Percentiles rank a stretch among this genome's conserved stretches.
Evolutionary conservation across 2,329 filamentous ascomycete species (phyloP).

Genomic region (Cladosporium sp.): DNA sequence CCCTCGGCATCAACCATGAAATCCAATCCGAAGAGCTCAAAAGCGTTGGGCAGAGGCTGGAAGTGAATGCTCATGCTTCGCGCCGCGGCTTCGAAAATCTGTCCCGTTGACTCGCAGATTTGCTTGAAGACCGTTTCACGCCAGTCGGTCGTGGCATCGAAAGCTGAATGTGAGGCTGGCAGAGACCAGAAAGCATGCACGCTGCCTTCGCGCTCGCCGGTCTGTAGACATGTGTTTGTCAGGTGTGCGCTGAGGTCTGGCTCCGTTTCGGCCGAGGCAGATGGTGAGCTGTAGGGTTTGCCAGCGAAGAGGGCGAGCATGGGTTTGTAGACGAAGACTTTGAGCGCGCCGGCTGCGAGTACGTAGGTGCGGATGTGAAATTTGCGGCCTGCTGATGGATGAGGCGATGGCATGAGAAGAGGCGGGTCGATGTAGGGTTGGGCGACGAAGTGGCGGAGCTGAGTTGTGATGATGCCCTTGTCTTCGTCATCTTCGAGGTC

Average conservation of each 20-base stretch:
- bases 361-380: slow-evolving; percentile 96
- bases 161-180: slow-evolving; percentile 29
- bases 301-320: slow-evolving; percentile 94
- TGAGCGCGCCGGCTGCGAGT: slow-evolving; percentile 69
- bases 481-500: slow-evolving; percentile 32
- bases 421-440: slow-evolving; percentile 93
- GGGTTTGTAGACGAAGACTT: slow-evolving; percentile 78
- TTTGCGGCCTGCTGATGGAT: slow-evolving; percentile 60
- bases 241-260: slow-evolving; percentile 69
- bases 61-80: slow-evolving; percentile 84
- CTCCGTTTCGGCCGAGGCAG: slow-evolving; percentile 29
- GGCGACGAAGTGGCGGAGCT: slow-evolving; percentile 91
- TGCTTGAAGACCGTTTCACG: slow-evolving; percentile 64
- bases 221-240: slow-evolving; percentile 91
- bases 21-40: slow-evolving; percentile 89
- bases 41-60: slow-evolving; percentile 79
- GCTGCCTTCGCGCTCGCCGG: slow-evolving; percentile 48
- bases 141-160: slow-evolving; percentile 35
- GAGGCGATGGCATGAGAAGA: slow-evolving; percentile 56
- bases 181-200: slow-evolving; percentile 75
- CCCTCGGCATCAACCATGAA: slow-evolving; percentile 70
- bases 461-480: slow-evolving; percentile 70
- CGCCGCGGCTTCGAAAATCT: slow-evolving; percentile 82
- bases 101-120: slow-evolving; percentile 67
- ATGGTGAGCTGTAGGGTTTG: slow-evolving; percentile 64